These are phyloP conservation scores for Trematosphaeria pertusa DNA, from an alignment of 2,329 filamentous ascomycete species.

Conservation along the genomic window DNA sequence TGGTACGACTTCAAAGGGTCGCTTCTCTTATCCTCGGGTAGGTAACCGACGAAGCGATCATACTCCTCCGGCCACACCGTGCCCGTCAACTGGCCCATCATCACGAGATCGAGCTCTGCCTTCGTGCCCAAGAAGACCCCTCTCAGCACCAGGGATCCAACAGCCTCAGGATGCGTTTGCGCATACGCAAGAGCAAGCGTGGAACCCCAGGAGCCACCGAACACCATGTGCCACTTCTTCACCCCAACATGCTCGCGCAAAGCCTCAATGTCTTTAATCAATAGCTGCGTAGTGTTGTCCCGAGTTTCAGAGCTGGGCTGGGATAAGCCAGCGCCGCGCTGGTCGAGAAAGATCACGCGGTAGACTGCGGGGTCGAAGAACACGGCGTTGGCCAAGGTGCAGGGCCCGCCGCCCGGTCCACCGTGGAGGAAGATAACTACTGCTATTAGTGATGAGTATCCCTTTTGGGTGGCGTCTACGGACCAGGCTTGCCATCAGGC, in stretches of 20 bases:
- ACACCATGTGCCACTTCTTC: constrained; percentile 51
- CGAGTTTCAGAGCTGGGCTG: constrained; percentile 45
- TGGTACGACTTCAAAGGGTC: constrained; percentile 48
- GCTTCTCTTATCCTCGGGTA: constrained; percentile 43
- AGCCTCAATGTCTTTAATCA: constrained; percentile 52
- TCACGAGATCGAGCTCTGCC: constrained; percentile 43
- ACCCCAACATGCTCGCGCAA: constrained; percentile 49
- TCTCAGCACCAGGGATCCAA: constrained; percentile 48
- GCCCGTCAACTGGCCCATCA: constrained; percentile 28
- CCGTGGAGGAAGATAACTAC: constrained; percentile 51
- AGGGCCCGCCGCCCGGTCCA: constrained; percentile 45
- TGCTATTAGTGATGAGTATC: not conserved
- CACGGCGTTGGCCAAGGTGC: constrained; percentile 35
- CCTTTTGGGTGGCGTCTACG: not conserved
- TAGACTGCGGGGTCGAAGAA: constrained; percentile 54
- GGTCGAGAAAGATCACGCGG: constrained; percentile 53
- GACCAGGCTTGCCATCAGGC: constrained; percentile 43
- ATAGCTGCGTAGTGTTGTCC: constrained; percentile 52
- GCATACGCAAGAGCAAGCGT: constrained; percentile 52
- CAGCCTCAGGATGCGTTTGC: constrained; percentile 46
- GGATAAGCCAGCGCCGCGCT: constrained; percentile 53
- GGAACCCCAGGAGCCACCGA: constrained; percentile 56
- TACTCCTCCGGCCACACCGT: constrained; percentile 48
- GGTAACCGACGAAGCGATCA: constrained; percentile 37
- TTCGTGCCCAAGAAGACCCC: constrained; percentile 48